Conservation (phyloP, 73 alveolate genomes). For the Tetrahymena thermophila region DNA sequence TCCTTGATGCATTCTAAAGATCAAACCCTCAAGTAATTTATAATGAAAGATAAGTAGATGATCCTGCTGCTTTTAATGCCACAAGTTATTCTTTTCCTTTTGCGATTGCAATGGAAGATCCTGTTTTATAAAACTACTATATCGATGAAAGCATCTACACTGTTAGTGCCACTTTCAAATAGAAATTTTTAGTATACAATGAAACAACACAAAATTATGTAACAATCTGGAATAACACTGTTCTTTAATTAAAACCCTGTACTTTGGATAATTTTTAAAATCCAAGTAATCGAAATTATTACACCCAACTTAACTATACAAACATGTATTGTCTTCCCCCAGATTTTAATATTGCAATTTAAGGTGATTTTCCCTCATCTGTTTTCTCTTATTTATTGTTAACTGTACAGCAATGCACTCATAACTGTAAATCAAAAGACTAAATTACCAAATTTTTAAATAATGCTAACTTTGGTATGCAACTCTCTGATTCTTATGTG, state of each 20-base stretch:
- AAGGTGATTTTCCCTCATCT: neutral
- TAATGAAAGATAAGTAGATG: neutral
- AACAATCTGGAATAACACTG: neutral
- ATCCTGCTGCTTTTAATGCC: neutral
- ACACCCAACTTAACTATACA: neutral
- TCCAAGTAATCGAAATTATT: neutral
- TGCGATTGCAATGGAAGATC: neutral
- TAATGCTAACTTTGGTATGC: neutral
- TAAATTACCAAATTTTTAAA: neutral
- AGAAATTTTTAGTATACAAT: neutral
- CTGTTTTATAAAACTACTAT: neutral
- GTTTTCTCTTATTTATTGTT: neutral
- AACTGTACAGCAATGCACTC: neutral
- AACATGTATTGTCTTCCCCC: neutral
- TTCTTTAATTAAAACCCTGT: neutral
- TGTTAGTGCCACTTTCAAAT: neutral
- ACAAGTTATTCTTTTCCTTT: neutral
- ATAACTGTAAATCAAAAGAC: neutral
- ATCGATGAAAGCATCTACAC: neutral
- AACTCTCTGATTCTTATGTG: neutral
- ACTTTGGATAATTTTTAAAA: neutral
- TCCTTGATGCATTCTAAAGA: neutral
- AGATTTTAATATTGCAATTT: neutral
- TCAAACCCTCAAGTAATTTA: neutral
- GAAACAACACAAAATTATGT: neutral